Conservation (phyloP, 352 stramenopile genomes). For the Phytophthora hibernalis region DNA sequence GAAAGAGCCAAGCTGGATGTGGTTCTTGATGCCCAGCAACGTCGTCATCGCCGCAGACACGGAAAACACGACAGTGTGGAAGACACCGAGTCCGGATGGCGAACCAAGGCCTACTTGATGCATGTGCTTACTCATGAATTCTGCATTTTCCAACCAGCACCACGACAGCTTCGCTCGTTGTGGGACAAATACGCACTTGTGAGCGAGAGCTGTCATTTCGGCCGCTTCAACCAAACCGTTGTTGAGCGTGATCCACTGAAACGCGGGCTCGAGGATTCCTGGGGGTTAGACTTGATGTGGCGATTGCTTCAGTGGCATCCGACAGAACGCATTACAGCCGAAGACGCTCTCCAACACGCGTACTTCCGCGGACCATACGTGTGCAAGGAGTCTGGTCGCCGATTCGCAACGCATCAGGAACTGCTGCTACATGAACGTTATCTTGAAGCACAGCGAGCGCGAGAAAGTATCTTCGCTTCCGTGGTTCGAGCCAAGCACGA, state of each 20-base stretch:
- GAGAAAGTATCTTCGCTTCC: conserved; percentile 60
- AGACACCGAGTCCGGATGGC: conserved; percentile 24
- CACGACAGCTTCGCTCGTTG: conserved; percentile 59
- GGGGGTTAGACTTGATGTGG: conserved; percentile 94
- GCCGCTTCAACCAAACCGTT: conserved; percentile 94
- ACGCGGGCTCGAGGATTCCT: conserved; percentile 85
- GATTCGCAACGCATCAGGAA: conserved; percentile 72
- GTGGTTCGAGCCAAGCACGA: conserved; percentile 63
- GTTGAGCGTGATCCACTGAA: conserved; percentile 90
- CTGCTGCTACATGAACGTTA: conserved; percentile 70
- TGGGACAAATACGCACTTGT: conserved; percentile 78
- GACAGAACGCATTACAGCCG: conserved; percentile 81
- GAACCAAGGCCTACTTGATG: conserved; percentile 72
- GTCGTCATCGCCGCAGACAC: conserved; percentile 33
- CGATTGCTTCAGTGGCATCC: conserved; percentile 94
- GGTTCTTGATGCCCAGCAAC: conserved; percentile 61
- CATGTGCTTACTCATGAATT: conserved; percentile 88
- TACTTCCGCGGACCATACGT: conserved; percentile 89
- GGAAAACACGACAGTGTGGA: conserved; percentile 29
- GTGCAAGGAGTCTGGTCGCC: conserved; percentile 61
- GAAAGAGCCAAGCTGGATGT: conserved; percentile 92
- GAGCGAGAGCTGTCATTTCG: conserved; percentile 85
- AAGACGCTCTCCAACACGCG: conserved; percentile 82
- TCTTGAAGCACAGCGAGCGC: conserved; percentile 53
- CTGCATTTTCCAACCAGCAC: conserved; percentile 78